Evolutionary conservation across 306 rosid species (phyloP), one percentile per base, ranked within the genome.

Genomic region (Cucumis cinereus): DNA sequence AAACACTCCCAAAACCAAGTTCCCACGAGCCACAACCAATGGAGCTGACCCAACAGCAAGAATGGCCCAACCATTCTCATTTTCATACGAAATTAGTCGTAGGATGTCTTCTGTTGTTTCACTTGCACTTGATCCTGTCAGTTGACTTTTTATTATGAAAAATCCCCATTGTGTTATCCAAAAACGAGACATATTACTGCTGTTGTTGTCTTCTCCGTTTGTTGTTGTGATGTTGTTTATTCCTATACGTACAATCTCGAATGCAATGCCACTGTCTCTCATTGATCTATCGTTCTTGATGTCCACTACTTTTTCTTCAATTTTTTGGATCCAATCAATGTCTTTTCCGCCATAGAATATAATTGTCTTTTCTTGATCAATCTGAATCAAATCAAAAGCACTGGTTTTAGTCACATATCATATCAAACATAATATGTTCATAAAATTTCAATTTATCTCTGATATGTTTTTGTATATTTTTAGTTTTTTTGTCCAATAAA

Each of bases 311-410:
- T 81, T 84, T 76, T 84, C 86, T 1, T 82, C 84, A 67, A 91
- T 86, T 15, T 83, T 78, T 10, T 86, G 89, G 47, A 89, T 70
- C 95, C 92, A 89, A 0, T 85, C 87, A 10, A 68, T 23, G 83
- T 89, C 95, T 13, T 85, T 74, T 1, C 96, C 93, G 24, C 97
- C 97, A 15, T 87, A 88, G 69, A 88, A 85, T 78, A 92, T 82
- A 4, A 90, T 88, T 50, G 76, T 82, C 76, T 84, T 92, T 0
- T 79, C 77, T 82, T 89, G 86, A 55, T 79, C 78, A 8, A 86
- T 55, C 97, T 91, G 0, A 45, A 45, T 49, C 1, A 50, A 50
- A 50, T 6, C 3, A 16, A 16, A 1, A 50, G 20, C 6, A 15
- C 19, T 50, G n/a, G 1, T 0, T 13, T 45, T 45, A 45, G 52